Evolutionary conservation across 441 rosid genomes (phyloP).

Genomic region (Rhodomyrtus psidioides): DNA sequence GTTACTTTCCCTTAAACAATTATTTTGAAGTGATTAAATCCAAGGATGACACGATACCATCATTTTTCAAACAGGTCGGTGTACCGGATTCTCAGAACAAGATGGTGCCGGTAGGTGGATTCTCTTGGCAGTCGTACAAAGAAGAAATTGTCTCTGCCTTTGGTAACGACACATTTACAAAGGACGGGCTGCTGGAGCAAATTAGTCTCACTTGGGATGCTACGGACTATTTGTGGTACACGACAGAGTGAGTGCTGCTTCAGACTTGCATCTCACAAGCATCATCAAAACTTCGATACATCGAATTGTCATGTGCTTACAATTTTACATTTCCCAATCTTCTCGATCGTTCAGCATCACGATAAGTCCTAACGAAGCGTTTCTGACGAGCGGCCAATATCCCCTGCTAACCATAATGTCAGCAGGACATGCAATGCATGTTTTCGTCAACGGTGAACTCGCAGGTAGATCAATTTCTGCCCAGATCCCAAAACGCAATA

Average conservation of each 20-base stretch:
- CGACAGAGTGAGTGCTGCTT: conserved; percentile 23
- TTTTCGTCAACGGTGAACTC: background rate
- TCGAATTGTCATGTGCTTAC: background rate
- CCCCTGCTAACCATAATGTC: background rate
- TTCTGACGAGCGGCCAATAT: background rate
- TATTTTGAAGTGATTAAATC: background rate
- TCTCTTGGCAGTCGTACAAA: conserved; percentile 6
- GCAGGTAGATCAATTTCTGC: background rate
- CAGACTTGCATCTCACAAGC: background rate
- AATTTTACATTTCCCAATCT: background rate
- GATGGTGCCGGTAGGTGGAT: background rate
- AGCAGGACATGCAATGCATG: background rate
- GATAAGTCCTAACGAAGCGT: background rate
- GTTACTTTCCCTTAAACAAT: background rate
- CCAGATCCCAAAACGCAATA: background rate
- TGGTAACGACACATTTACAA: background rate
- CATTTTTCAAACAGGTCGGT: background rate
- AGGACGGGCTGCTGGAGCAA: conserved; percentile 18
- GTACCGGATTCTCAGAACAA: background rate
- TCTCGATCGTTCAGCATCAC: background rate
- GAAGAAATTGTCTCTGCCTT: conserved; percentile 5
- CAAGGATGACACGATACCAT: background rate
- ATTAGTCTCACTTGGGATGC: conserved; percentile 17
- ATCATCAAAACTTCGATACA: background rate
- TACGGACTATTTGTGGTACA: conserved; percentile 25